Evolutionary conservation across 352 stramenopile species (phyloP), one percentile per base, ranked within the genome.

Genomic region (Phytopythium aichiense): DNA sequence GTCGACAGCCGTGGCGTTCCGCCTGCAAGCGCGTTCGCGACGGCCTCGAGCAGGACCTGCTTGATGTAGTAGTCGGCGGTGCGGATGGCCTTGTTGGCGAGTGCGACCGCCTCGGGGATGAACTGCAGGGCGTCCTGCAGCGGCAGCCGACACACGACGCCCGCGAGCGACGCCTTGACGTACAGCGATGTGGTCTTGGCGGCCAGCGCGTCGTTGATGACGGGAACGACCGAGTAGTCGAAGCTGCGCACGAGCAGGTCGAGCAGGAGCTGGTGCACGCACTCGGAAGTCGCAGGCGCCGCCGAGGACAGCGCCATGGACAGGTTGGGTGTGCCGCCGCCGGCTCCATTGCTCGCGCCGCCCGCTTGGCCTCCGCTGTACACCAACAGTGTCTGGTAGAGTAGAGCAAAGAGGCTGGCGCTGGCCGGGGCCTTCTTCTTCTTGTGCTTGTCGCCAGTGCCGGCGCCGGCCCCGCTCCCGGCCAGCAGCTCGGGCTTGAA

Each of bases 1-100:
- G 56, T n/a, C 7, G 68, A 55, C 9, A 91, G 54, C 12, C 82
- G 63, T 7, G 58, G 73, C 0, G 71, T 69, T 30, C 81, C 76
- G 33, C 65, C 67, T 42, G 74, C 65, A 2, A 95, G 66, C 30
- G 86, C 74, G 42, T 83, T 74, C n/a, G 74, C 65, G 35, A 91
- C 62, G 58, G 74, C 87, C 56, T 91, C 81, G 18, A 95, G 58
- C 9, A 95, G 68, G 42, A 73, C 79, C 63, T 93, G 85, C 57
- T 90, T 90, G 63, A 94, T 71, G 62, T 88, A 94, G 50, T 87
- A 89, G 64, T 95, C 87, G 20, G 77, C 81, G 2, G 74, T 56
- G 35, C 81, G 79, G 30, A 90, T 65, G 51, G 70, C 74, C 50
- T 84, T 86, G 59, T 73, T 83, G 31, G 79, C 70, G 54, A 94